Conservation (phyloP, 2,329 filamentous ascomycete genomes). For the Colletotrichum sp. region DNA sequence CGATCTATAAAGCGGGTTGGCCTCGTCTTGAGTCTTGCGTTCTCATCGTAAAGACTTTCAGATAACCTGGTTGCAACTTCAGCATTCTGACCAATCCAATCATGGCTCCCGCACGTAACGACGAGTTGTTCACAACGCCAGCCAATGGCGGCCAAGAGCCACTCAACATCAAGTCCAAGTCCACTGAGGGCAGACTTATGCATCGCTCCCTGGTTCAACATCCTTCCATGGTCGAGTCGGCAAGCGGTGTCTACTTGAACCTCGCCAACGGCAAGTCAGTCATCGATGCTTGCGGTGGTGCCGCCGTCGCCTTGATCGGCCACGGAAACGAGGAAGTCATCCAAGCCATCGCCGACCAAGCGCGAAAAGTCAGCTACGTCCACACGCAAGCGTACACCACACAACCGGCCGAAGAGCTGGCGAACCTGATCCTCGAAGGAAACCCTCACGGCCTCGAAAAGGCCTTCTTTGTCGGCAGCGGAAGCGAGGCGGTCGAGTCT, state of each 20-base stretch:
- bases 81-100: neutral
- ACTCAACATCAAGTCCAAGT: neutral
- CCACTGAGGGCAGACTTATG: slow-evolving; percentile 27
- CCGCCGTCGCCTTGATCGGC: slow-evolving; percentile 37
- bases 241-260: slow-evolving; percentile 39
- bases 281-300: slow-evolving; percentile 40
- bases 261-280: slow-evolving; percentile 36
- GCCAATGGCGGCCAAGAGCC: neutral
- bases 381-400: slow-evolving; percentile 44
- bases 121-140: slow-evolving; percentile 1
- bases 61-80: neutral
- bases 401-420: slow-evolving; percentile 40
- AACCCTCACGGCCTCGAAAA: slow-evolving; percentile 17
- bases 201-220: slow-evolving; percentile 36
- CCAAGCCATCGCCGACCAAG: slow-evolving; percentile 31
- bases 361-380: slow-evolving; percentile 31
- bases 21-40: neutral
- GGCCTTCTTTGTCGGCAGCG: slow-evolving; percentile 23
- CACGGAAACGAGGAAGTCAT: slow-evolving; percentile 33
- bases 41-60: neutral
- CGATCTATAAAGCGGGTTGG: neutral
- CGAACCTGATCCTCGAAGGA: slow-evolving; percentile 24
- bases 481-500: slow-evolving; percentile 46
- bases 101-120: slow-evolving; percentile 24
- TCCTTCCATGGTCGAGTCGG: slow-evolving; percentile 44